Percentiles rank a stretch among this genome's conserved stretches.
These are phyloP conservation scores for Petasospora rhodanensis DNA, from an alignment of 1,139 yeast species.

Conservation along the genomic window DNA sequence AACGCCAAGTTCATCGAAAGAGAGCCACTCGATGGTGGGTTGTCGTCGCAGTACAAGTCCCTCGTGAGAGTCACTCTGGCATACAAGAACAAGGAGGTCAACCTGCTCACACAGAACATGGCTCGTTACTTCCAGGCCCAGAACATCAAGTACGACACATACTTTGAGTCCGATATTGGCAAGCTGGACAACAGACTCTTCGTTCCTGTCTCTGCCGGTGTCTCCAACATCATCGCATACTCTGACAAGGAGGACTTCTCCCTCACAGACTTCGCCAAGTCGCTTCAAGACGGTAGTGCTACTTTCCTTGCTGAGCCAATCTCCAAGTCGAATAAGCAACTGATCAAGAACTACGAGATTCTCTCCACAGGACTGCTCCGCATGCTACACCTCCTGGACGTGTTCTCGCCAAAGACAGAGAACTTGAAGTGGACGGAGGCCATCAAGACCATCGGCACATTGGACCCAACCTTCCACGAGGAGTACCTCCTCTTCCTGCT, in stretches of 20 bases:
- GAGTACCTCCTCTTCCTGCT: constrained; percentile 43
- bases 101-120: constrained; percentile 65
- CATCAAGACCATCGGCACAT: constrained; percentile 32
- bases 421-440: constrained; percentile 57
- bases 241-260: constrained; percentile 26
- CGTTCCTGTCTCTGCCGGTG: constrained; percentile 40
- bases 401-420: constrained; percentile 36
- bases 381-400: constrained; percentile 50
- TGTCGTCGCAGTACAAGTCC: constrained; percentile 51
- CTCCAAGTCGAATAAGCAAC: constrained; percentile 28
- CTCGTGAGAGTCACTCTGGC: constrained; percentile 48
- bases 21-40: constrained; percentile 68
- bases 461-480: constrained; percentile 29
- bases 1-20: constrained; percentile 61
- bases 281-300: constrained; percentile 21
- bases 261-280: constrained; percentile 20
- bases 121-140: constrained; percentile 85
- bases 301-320: constrained; percentile 36
- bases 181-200: constrained; percentile 50
- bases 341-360: constrained; percentile 47
- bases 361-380: constrained; percentile 60
- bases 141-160: constrained; percentile 52
- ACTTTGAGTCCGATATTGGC: constrained; percentile 50
- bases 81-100: constrained; percentile 56
- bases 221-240: constrained; percentile 35